These are phyloP conservation scores for Eryngium alpinum DNA, from an alignment of 140 eudicot genomes.

Conservation along the genomic window DNA sequence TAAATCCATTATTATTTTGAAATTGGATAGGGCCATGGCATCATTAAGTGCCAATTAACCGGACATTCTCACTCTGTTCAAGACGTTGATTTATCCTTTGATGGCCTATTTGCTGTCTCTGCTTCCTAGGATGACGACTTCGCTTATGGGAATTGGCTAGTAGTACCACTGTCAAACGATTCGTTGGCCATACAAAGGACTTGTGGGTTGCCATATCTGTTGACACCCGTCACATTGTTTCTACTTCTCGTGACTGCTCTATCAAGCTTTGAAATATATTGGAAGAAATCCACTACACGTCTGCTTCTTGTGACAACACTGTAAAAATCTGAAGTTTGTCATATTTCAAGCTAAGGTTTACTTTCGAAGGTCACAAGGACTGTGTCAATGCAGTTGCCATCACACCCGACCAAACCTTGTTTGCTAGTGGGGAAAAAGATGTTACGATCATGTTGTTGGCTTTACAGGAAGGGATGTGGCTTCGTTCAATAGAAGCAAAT, in stretches of 20 bases:
- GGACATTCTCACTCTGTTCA: slow-evolving; percentile 85
- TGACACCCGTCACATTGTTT: slow-evolving; percentile 80
- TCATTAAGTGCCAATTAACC: no score
- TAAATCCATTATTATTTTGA: slow-evolving; percentile 78
- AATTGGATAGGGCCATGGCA: no score
- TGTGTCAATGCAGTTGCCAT: slow-evolving; percentile 68
- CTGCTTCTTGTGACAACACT: slow-evolving; percentile 68
- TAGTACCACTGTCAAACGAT: slow-evolving; percentile 66
- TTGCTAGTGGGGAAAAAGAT: slow-evolving; percentile 87
- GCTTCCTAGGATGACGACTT: slow-evolving; percentile 79
- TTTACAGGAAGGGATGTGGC: slow-evolving; percentile 71
- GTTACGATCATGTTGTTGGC: slow-evolving; percentile 72
- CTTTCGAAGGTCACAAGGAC: slow-evolving; percentile 60
- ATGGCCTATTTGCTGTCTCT: slow-evolving; percentile 70
- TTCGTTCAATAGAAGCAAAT: slow-evolving; percentile 54
- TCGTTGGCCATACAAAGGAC: slow-evolving; percentile 74
- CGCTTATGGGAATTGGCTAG: slow-evolving; percentile 71
- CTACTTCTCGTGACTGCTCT: slow-evolving; percentile 60
- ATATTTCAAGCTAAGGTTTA: slow-evolving; percentile 58
- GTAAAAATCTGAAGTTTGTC: slow-evolving; percentile 73
- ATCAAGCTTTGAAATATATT: slow-evolving; percentile 87
- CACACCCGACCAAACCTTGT: slow-evolving; percentile 70
- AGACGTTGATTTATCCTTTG: slow-evolving; percentile 72
- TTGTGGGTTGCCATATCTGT: slow-evolving; percentile 67
- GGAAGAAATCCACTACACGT: slow-evolving; percentile 72